Evolutionary conservation across 139 green algal genomes (phyloP).

Genomic region (Micractinium conductrix): DNA sequence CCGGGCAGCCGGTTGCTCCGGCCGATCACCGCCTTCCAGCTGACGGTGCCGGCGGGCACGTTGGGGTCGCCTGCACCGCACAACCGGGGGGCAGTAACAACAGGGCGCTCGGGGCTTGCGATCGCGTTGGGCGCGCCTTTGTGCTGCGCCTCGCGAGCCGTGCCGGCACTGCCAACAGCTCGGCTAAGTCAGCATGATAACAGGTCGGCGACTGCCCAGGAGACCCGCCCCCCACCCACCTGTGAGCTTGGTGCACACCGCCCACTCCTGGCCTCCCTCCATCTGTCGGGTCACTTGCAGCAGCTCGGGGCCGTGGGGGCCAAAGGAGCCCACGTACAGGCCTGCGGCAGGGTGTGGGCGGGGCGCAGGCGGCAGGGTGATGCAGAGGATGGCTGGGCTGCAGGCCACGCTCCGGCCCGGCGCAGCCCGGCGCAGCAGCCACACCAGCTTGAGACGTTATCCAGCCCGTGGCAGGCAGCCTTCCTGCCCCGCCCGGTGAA

Average conservation of each 20-base stretch:
- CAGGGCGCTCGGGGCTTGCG: no score
- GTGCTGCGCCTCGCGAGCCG: no score
- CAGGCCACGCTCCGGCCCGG: no score
- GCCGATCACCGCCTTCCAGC: conserved; percentile 82
- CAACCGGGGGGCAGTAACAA: no score
- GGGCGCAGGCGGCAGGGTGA: neutral
- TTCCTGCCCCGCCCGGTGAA: neutral
- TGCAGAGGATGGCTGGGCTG: neutral
- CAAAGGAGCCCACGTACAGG: conserved; percentile 89
- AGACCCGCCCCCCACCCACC: no score
- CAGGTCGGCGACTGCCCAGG: no score
- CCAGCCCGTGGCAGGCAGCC: no score
- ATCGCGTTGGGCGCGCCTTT: no score
- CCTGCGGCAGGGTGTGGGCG: conserved; percentile 35
- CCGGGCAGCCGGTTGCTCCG: conserved; percentile 28
- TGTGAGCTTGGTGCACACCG: conserved; percentile 87
- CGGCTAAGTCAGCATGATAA: no score
- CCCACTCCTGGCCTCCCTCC: conserved; percentile 70
- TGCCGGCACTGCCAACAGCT: no score
- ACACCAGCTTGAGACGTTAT: no score
- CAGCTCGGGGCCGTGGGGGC: conserved; percentile 87
- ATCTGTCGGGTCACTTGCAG: conserved; percentile 67
- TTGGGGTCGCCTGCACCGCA: conserved; percentile 93
- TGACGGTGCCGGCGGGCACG: conserved; percentile 81
- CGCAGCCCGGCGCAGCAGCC: no score